Base-by-base conservation (phyloP, 805 yeast species). In the Blastobotrys terrestris region DNA sequence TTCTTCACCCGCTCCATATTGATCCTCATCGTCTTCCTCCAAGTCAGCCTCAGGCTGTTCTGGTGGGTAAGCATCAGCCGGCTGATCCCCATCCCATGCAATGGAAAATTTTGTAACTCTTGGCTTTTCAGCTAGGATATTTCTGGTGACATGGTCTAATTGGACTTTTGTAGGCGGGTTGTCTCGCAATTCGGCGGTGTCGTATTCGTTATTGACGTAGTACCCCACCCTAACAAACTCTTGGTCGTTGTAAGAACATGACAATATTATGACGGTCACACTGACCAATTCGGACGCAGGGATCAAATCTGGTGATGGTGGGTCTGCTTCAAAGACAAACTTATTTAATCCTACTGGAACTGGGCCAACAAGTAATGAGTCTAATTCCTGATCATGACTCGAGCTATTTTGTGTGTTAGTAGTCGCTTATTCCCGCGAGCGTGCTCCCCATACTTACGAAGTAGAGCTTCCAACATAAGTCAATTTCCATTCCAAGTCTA, bases 211-310 rank as follows among this genome's bases (percentile, higher is more conserved):
- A 71, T 94, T 94, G 54, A 94, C 99, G 64, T 94, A 94, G 72
- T 94, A 94, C 0, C 99, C 99, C 3, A 94, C 99, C 55, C 98
- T 76, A 1, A 94, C 99, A 72, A 94, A 94, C 67, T 94, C 98
- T 58, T 92, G 77, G 52, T 87, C 96, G 48, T 89, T 87, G 65
- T 94, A 94, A 0, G 97, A 85, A 69, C 99, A 94, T 54, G 96
- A 87, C 55, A 94, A 75, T 53, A 94, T 72, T 53, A 94, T 91
- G 31, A 94, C 99, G 0, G 99, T 94, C 43, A 94, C 98, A 56
- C 92, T 83, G 13, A 94, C 97, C 57, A 94, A 77, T 67, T 94
- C 99, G 59, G 89, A 84, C 2, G 97, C 97, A 0, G 99, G 99
- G 59, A 94, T 94, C 60, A 91, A 71, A 60, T 92, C 98, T 0